phyloP scores from a whole-genome alignment of 805 yeast species.

The Zygosaccharomyces kombuchaensis region DNA sequence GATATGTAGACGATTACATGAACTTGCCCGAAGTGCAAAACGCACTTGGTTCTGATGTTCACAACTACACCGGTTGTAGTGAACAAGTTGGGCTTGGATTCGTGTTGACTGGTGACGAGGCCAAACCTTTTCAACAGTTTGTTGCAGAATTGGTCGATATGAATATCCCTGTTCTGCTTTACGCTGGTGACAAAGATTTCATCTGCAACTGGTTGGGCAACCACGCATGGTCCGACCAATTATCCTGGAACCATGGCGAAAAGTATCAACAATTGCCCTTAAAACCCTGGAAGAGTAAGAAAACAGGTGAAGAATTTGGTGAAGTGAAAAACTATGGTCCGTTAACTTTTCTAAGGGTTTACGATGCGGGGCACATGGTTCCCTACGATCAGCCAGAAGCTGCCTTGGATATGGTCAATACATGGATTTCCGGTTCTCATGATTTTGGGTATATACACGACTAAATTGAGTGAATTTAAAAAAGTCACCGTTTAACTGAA shows the following conservation, averaged over 20 bases:
- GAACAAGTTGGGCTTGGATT: conserved; percentile 65
- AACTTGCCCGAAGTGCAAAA: conserved; percentile 66
- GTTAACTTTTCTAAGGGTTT: conserved; percentile 73
- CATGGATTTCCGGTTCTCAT: conserved; percentile 60
- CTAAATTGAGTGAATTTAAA: neutral
- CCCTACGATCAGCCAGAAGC: conserved; percentile 81
- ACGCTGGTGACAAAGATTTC: conserved; percentile 93
- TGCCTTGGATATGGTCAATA: conserved; percentile 64
- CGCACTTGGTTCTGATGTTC: conserved; percentile 83
- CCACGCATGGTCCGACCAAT: conserved; percentile 69
- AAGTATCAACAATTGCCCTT: conserved; percentile 43
- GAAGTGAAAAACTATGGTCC: conserved; percentile 66
- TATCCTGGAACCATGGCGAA: conserved; percentile 59
- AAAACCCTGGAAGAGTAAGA: conserved; percentile 40
- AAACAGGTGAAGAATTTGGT: conserved; percentile 50
- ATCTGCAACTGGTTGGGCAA: conserved; percentile 94
- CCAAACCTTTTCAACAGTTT: conserved; percentile 75
- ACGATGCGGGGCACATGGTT: conserved; percentile 89
- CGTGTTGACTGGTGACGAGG: conserved; percentile 74
- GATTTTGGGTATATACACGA: conserved; percentile 10
- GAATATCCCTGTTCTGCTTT: conserved; percentile 74
- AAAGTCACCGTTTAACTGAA: neutral
- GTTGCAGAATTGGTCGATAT: conserved; percentile 65
- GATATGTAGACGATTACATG: conserved; percentile 67
- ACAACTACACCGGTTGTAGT: conserved; percentile 62